Evolutionary conservation across 495 filamentous ascomycete species (phyloP).

Genomic region (Thozetella sp.): DNA sequence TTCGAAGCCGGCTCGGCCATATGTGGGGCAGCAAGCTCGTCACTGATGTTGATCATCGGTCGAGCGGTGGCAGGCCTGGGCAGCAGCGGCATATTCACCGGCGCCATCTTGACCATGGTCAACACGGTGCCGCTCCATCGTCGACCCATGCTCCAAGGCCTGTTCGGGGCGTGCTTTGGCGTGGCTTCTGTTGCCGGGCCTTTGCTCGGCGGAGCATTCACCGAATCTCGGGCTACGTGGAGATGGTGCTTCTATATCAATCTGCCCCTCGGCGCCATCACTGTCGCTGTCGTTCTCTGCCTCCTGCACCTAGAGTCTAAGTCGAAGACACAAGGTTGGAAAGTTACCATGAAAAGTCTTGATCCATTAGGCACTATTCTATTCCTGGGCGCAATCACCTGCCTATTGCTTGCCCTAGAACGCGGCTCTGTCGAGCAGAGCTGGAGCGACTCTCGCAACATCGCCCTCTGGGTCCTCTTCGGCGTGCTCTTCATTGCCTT

Average conservation of each 20-base stretch:
- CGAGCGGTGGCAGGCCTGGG: constrained; percentile 21
- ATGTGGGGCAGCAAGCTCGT: constrained; percentile 52
- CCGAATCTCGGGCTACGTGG: constrained; percentile 23
- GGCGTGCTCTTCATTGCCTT: constrained; percentile 46
- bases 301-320: constrained; percentile 32
- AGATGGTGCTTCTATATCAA: constrained; percentile 49
- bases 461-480: constrained; percentile 53
- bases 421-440: constrained; percentile 62
- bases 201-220: constrained; percentile 51
- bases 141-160: constrained; percentile 37
- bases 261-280: constrained; percentile 31
- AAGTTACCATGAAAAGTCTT: constrained; percentile 20
- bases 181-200: constrained; percentile 22
- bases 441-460: constrained; percentile 54
- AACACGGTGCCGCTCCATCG: constrained; percentile 42
- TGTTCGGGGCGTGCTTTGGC: constrained; percentile 14
- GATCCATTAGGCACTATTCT: constrained; percentile 42
- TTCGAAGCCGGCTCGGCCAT: constrained; percentile 54
- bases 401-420: constrained; percentile 59
- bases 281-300: constrained; percentile 25
- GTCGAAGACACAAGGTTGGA: neutral
- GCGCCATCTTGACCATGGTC: constrained; percentile 45
- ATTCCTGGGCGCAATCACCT: constrained; percentile 52
- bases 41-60: constrained; percentile 52
- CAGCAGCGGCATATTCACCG: constrained; percentile 33